Base-by-base conservation (phyloP, 176 grass and related monocot genomes). In the Bothriochloa decipiens region DNA sequence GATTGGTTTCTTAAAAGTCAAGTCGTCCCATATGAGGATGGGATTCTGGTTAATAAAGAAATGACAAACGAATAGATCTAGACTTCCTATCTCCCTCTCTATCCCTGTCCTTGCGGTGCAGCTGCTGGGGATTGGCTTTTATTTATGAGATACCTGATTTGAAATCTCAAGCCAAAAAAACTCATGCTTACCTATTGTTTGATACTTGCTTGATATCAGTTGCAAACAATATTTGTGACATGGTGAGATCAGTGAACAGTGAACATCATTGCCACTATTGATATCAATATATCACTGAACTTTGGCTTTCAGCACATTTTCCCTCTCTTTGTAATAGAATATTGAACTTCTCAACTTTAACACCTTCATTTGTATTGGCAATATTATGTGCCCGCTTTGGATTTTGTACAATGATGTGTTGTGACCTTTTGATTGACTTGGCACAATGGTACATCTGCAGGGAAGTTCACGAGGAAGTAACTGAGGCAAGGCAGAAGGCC, bases 391-490 rank as follows among this genome's bases (percentile, higher is more conserved):
- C 13, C n/a, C 46, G 12, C 53, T 81, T n/a, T 0, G n/a, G 9
- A 61, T 0, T 61, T 25, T 61, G n/a, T 61, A 23, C 57, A 11
- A 58, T 58, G 64, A 64, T 79, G 10, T 80, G 52, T 75, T 45
- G 25, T 70, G 42, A 18, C 52, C 74, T n/a, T 81, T 86, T 49
- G 55, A 84, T 66, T 89, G 60, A 89, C 40, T 82, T 41, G 16
- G 16, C 5, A 61, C 18, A 37, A 37, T 77, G 27, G 6, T 43
- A 74, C 70, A 63, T 84, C 72, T 73, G 49, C 77, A 98, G 96
- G 89, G 96, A 98, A 86, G 89, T 98, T 84, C 96, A 98, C 57
- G 91, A 92, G 81, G 96, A 98, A 85, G 96, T 87, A 46, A 95
- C 78, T 65, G 87, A 94, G 78, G 96, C 87, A 79, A 98, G 93